These are phyloP conservation scores for Gelatoporia subvermispora DNA, from an alignment of 768 basidiomycete species.

Conservation along the genomic window DNA sequence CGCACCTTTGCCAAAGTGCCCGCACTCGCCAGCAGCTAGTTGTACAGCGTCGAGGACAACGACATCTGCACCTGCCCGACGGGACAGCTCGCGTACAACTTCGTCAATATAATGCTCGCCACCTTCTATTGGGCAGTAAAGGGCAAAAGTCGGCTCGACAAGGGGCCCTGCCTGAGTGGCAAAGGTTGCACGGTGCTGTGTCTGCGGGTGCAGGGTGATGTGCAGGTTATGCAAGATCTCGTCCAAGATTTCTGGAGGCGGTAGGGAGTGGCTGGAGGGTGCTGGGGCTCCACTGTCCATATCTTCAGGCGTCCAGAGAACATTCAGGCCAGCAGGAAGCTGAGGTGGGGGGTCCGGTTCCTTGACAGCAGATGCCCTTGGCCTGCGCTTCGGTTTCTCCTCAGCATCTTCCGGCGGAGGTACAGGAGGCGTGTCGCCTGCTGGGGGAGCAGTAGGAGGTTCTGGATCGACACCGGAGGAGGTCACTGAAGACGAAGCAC, in stretches of 20 bases:
- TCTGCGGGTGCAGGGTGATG: constrained; percentile 76
- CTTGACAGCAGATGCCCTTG: constrained; percentile 24
- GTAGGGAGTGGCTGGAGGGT: constrained; percentile 37
- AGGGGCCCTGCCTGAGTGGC: constrained; percentile 47
- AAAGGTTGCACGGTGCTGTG: constrained; percentile 69
- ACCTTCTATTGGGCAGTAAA: constrained; percentile 87
- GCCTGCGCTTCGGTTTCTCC: constrained; percentile 33
- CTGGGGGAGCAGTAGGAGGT: constrained; percentile 6
- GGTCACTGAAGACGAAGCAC: constrained; percentile 31
- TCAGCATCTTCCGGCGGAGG: constrained; percentile 31
- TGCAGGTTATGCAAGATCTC: constrained; percentile 72
- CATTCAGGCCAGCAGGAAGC: constrained; percentile 48
- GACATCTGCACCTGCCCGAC: constrained; percentile 71
- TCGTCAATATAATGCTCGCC: constrained; percentile 79
- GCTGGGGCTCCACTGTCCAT: constrained; percentile 11
- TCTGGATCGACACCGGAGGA: constrained; percentile 11
- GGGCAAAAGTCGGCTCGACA: constrained; percentile 74
- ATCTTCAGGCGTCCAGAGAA: constrained; percentile 58
- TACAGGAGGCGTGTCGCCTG: constrained; percentile 15
- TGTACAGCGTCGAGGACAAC: constrained; percentile 81
- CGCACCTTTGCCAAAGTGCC: constrained; percentile 75
- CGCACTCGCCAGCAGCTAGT: constrained; percentile 85
- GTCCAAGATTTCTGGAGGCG: constrained; percentile 71
- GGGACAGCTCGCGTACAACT: constrained; percentile 74
- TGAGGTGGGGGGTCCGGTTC: constrained; percentile 30